Conservation (phyloP, 192 early-diverging fungal species). For the Backusella morwellensis region DNA sequence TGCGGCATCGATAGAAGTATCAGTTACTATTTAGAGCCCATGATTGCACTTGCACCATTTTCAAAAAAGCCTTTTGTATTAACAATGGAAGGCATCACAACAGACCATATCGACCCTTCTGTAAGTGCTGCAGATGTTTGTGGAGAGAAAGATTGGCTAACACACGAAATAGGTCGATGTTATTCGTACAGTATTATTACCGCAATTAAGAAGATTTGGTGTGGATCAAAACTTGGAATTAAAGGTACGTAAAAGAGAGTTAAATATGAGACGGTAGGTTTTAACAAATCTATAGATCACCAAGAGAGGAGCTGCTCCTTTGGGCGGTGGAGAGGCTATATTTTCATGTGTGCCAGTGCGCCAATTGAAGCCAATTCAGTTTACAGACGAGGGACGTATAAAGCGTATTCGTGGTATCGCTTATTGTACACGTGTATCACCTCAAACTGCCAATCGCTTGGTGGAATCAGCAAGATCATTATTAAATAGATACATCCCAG, state of each 20-base stretch:
- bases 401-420: slow-evolving; percentile 95
- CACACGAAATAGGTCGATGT: slow-evolving; percentile 66
- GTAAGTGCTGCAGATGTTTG: slow-evolving; percentile 41
- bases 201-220: slow-evolving; percentile 84
- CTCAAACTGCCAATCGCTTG: slow-evolving; percentile 92
- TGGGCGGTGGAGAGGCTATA: slow-evolving; percentile 88
- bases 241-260: slow-evolving; percentile 46
- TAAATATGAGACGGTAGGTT: not conserved
- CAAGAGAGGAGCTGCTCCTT: slow-evolving; percentile 85
- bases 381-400: slow-evolving; percentile 83
- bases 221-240: slow-evolving; percentile 82
- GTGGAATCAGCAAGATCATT: slow-evolving; percentile 83
- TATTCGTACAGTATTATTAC: slow-evolving; percentile 85
- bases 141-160: too few species aligned
- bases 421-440: slow-evolving; percentile 84
- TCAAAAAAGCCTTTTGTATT: slow-evolving; percentile 81
- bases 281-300: slow-evolving; percentile 55
- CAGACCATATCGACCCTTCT: slow-evolving; percentile 88
- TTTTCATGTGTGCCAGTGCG: slow-evolving; percentile 86
- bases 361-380: slow-evolving; percentile 73
- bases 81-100: slow-evolving; percentile 90
- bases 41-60: slow-evolving; percentile 92
- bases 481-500: slow-evolving; percentile 92
- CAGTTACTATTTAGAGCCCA: slow-evolving; percentile 91
- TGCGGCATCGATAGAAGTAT: slow-evolving; percentile 84